Percentiles rank a stretch among this genome's conserved stretches.
These are phyloP conservation scores for Diaporthe longicolla DNA, from an alignment of 2,329 filamentous ascomycete genomes.

Conservation along the genomic window DNA sequence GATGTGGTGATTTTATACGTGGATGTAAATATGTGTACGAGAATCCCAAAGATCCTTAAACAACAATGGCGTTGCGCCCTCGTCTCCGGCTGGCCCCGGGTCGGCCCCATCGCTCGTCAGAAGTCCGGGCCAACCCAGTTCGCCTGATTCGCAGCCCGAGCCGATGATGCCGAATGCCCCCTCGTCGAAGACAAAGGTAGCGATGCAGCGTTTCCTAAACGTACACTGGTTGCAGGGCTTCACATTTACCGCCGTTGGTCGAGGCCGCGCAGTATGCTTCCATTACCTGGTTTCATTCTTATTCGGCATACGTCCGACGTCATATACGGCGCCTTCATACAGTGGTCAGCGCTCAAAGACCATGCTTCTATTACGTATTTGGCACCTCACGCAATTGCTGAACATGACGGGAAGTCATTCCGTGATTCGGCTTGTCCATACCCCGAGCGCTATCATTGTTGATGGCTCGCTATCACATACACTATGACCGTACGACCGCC, in stretches of 20 bases:
- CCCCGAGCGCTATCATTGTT: background rate
- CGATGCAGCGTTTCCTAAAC: background rate
- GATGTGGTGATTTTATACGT: constrained; percentile 48
- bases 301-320: too few species aligned
- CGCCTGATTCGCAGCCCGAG: background rate
- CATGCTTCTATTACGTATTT: background rate
- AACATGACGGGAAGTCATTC: background rate
- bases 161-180: background rate
- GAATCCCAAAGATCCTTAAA: constrained; percentile 45
- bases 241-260: background rate
- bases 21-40: constrained; percentile 53
- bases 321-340: too few species aligned
- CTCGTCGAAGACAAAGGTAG: background rate
- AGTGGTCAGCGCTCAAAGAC: too few species aligned
- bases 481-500: too few species aligned
- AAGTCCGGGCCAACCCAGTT: background rate
- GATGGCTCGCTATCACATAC: too few species aligned
- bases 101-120: background rate
- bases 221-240: background rate
- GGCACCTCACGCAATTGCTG: background rate
- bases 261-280: background rate
- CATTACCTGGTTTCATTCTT: background rate
- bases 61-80: constrained; percentile 23
- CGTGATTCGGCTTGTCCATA: background rate
- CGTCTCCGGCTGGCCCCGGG: too few species aligned